Evolutionary conservation across 768 basidiomycete genomes (phyloP), one percentile per base, ranked within the genome.

Genomic region (Inosperma sp.): DNA sequence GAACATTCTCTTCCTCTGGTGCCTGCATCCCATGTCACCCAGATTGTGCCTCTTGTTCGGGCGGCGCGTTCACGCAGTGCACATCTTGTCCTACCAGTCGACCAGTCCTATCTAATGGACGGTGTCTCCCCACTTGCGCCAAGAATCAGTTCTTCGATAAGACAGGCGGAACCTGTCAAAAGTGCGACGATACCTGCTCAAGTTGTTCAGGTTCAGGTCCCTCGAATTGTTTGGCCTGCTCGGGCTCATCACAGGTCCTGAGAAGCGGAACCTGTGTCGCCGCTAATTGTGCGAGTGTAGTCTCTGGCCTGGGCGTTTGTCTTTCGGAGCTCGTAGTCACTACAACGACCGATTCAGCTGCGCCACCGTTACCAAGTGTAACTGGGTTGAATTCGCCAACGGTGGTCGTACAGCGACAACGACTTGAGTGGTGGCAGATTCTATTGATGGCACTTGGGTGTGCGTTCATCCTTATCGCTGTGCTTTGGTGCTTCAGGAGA

Each of bases 391-490:
- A 73, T 4, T 55, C 63, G 76, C 60, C 89, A 54, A 80, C 78
- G 1, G 58, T 65, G 23, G 58, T 59, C 52, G 45, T 59, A 8
- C 59, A 58, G 23, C 71, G 68, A 19, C 46, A 79, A 73, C 58
- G 74, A 13, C 71, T 90, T 3, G 66, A 75, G 52, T 92, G 89
- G 89, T 91, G 89, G 88, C 75, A 92, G 67, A 90, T 91, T 55
- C 71, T 92, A 31, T 78, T 91, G 55, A 90, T 91, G 86, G 74
- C 81, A 2, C 80, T 91, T 26, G 87, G 88, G 9, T 87, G 84
- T 63, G 84, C 83, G 10, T 86, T 91, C 67, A 83, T 92, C 66
- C 83, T 88, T 64, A 56, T 90, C 41, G 68, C 76, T 39, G 63
- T 88, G 51, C 64, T 92, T 53, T 75, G 80, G 71, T 76, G 74